Base-by-base conservation (phyloP, 75 land plant genomes). In the Selaginella moellendorffii region DNA sequence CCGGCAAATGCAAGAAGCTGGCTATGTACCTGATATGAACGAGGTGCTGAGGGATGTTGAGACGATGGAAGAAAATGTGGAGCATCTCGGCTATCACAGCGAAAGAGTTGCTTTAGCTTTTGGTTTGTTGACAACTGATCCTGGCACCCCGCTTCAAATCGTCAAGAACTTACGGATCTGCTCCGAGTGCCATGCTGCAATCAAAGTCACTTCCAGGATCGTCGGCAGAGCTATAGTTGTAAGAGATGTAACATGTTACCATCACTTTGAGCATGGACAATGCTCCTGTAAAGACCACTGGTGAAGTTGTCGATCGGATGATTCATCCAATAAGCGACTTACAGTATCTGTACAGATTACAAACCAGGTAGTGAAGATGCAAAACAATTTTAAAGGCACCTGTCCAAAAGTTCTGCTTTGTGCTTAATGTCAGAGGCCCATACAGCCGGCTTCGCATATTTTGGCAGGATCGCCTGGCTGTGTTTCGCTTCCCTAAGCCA, bases 311-410 rank as follows among this genome's bases (percentile, higher is more conserved):
- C 14, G 14, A 36, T 36, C 5, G 14, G 46, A 5, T 36, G 10
- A 36, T 14, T 14, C 46, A 36, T 36, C 5, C 46, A 36, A 56
- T n/a, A 21, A 56, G 5, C 25, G 59, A 24, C 59, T 8, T 56
- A n/a, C 59, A 56, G n/a, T 8, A 19, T 56, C 59, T 56, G 59
- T 19, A 56, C 2, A 24, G 2, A 56, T n/a, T 25, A 19, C 19
- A 56, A 24, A n/a, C n/a, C n/a, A n/a, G n/a, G n/a, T n/a, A 46
- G 5, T 56, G 59, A 56, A 8, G 59, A 56, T 56, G 8, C 59
- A 56, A 8, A 56, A 56, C 9, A 21, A 8, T 21, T 8, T 21
- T 9, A 56, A 5, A 19, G 9, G 8, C n/a, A 56, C 59, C 59
- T 19, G 8, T 56, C 59, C 5, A 56, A 24, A 19, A 19, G 17